A percentile compares a stretch with the other conserved stretches of the same genome.
These are phyloP conservation scores for Fusarium nematophilum DNA, from an alignment of 2,329 filamentous ascomycete genomes.

Conservation along the genomic window DNA sequence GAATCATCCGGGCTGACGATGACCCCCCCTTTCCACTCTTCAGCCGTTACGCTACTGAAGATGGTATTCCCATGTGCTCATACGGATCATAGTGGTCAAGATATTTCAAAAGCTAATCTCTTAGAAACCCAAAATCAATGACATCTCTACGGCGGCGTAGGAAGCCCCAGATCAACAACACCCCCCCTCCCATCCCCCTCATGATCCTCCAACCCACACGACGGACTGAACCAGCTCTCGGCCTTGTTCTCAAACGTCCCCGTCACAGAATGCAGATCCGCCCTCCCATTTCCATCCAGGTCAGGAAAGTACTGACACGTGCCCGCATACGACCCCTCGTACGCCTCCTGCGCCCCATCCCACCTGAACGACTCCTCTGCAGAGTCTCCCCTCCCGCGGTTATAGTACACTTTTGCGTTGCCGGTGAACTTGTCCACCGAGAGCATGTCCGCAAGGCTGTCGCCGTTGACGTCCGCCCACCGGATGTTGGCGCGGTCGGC, in stretches of 20 bases:
- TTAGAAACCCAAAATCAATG: background rate
- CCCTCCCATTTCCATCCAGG: background rate
- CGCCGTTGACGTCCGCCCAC: too few species aligned
- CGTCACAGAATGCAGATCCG: constrained; percentile 4
- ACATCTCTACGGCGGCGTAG: background rate
- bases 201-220: background rate
- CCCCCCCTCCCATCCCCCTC: background rate
- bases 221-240: background rate
- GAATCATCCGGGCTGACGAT: too few species aligned
- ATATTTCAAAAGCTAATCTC: too few species aligned
- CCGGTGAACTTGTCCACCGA: too few species aligned
- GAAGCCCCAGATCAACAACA: background rate
- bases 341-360: background rate
- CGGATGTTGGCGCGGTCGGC: too few species aligned
- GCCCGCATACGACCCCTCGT: background rate
- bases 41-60: too few species aligned
- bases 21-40: too few species aligned
- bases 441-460: too few species aligned
- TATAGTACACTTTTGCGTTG: background rate
- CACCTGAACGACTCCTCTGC: background rate
- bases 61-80: too few species aligned
- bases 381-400: background rate
- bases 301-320: constrained; percentile 11
- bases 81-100: too few species aligned
- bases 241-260: background rate